Percentiles rank a stretch among this genome's conserved stretches.
Conservation (phyloP, 2,329 filamentous ascomycete genomes). For the Nemania bipapillata region DNA sequence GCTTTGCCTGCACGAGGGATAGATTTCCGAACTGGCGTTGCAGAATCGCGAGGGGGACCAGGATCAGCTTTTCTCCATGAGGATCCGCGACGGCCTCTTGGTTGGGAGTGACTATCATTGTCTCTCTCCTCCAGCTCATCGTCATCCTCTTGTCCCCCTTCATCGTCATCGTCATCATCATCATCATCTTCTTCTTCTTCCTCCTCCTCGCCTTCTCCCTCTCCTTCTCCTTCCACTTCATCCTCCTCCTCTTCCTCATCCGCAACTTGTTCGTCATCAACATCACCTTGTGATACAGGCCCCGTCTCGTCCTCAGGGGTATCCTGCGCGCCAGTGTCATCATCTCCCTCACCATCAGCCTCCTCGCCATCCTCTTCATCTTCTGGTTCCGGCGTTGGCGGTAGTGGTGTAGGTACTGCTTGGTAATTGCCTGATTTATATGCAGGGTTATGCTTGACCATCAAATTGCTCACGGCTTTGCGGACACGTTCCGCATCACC, state of each 20-base stretch:
- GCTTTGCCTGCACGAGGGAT: slow-evolving; percentile 55
- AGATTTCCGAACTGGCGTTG: slow-evolving; percentile 47
- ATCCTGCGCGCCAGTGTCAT: slow-evolving; percentile 36
- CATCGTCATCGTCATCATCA: slow-evolving; percentile 32
- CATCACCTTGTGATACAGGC: slow-evolving; percentile 42
- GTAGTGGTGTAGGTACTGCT: slow-evolving; percentile 78
- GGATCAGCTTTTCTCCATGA: slow-evolving; percentile 52
- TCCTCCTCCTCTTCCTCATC: slow-evolving; percentile 13
- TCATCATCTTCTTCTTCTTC: slow-evolving; percentile 42
- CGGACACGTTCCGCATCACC: slow-evolving; percentile 87
- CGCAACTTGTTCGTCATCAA: slow-evolving; percentile 47
- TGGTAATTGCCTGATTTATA: slow-evolving; percentile 76
- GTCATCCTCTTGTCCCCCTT: slow-evolving; percentile 49
- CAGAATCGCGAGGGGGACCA: slow-evolving; percentile 48
- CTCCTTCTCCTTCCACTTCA: slow-evolving; percentile 49
- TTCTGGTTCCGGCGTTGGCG: slow-evolving; percentile 58
- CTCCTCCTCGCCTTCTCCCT: slow-evolving; percentile 48
- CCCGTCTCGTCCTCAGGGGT: slow-evolving; percentile 44
- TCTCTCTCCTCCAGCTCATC: slow-evolving; percentile 39
- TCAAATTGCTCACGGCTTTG: slow-evolving; percentile 86
- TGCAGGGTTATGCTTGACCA: slow-evolving; percentile 86
- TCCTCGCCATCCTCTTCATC: slow-evolving; percentile 50
- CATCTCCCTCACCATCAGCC: slow-evolving; percentile 38
- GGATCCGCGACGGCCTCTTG: slow-evolving; percentile 35
- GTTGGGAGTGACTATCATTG: slow-evolving; percentile 42